A percentile compares a stretch with the other conserved stretches of the same genome.
phyloP scores from a whole-genome alignment of 2,329 filamentous ascomycete genomes.

The Ascochyta koolunga region DNA sequence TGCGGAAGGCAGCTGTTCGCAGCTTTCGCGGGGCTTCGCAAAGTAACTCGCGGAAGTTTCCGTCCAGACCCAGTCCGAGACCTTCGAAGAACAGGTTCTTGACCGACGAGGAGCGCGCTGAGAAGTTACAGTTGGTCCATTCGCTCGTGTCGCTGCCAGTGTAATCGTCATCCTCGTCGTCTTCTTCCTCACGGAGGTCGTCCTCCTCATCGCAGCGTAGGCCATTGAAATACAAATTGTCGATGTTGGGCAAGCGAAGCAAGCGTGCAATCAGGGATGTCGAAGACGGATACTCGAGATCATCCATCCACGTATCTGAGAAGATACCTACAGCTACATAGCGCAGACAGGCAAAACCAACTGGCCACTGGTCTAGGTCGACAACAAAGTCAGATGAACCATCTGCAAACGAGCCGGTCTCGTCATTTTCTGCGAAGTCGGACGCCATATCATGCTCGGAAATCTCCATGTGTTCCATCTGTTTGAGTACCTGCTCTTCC shows the following conservation, averaged over 20 bases:
- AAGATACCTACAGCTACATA: neutral
- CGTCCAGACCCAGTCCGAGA: neutral
- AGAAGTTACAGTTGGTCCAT: neutral
- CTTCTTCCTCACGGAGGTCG: neutral
- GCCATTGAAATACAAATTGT: conserved; percentile 1
- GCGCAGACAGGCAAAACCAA: neutral
- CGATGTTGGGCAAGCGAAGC: neutral
- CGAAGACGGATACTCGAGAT: neutral
- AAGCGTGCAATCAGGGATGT: neutral
- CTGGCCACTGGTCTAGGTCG: neutral
- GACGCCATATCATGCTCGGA: neutral
- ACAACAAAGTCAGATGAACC: too few relatives aligned
- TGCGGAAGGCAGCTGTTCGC: neutral
- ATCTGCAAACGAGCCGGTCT: too few relatives aligned
- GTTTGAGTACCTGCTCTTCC: neutral
- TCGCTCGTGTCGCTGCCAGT: neutral
- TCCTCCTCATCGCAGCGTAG: neutral
- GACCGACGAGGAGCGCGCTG: neutral
- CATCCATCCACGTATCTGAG: conserved; percentile 5
- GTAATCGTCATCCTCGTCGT: neutral
- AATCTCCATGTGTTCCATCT: neutral
- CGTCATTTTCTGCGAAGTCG: too few relatives aligned
- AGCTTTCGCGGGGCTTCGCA: neutral
- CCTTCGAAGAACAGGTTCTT: conserved; percentile 4
- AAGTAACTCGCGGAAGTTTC: neutral